phyloP scores from a whole-genome alignment of 306 rosid genomes.

The Acacia confusa region DNA sequence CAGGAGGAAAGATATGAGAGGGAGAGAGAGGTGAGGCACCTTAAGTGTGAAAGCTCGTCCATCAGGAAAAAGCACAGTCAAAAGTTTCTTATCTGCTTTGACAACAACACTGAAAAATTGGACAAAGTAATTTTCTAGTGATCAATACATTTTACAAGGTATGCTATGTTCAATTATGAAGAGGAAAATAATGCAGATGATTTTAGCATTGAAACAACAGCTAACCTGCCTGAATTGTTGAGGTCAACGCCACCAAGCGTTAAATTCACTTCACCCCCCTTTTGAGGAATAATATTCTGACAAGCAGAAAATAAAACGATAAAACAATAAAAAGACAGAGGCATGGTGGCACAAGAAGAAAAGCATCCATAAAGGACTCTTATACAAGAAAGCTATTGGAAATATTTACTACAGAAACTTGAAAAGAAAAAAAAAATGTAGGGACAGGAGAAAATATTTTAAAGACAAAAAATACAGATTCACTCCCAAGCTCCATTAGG shows the following conservation, averaged over 20 bases:
- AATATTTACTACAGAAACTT: not conserved
- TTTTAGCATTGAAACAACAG: conserved; percentile 43
- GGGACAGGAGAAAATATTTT: not conserved
- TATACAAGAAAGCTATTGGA: not conserved
- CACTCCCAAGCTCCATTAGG: not conserved
- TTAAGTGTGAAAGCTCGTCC: conserved; percentile 97
- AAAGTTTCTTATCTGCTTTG: conserved; percentile 91
- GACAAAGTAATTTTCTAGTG: conserved; percentile 25
- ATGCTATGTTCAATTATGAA: not conserved
- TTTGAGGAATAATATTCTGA: conserved; percentile 75
- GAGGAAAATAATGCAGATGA: not conserved
- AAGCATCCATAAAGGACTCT: not conserved
- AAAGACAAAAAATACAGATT: not conserved
- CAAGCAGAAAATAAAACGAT: conserved; percentile 22
- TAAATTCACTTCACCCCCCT: conserved; percentile 89
- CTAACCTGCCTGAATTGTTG: conserved; percentile 99
- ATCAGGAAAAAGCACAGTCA: conserved; percentile 91
- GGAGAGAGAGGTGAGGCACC: conserved; percentile 54
- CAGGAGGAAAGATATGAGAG: not conserved
- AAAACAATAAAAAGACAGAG: not conserved
- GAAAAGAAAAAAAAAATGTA: not conserved
- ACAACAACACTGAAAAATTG: conserved; percentile 77
- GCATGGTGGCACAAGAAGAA: not conserved
- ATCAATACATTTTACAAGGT: conserved; percentile 27
- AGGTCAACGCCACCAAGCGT: conserved; percentile 99